A percentile compares a stretch with the other conserved stretches of the same genome.
These are phyloP conservation scores for Vachellia pachyceras DNA, from an alignment of 306 rosid genomes.

Conservation along the genomic window DNA sequence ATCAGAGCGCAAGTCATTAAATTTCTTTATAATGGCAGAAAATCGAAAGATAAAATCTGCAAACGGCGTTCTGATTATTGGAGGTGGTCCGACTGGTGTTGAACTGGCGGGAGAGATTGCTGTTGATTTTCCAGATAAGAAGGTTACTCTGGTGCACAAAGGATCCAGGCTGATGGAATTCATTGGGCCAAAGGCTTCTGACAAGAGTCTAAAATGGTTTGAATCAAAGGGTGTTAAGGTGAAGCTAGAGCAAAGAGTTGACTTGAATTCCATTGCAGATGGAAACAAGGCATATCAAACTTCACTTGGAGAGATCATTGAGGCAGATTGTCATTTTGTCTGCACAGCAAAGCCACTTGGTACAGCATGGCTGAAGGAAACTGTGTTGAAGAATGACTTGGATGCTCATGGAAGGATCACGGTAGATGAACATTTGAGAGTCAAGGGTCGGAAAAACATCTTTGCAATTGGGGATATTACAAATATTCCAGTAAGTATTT, in stretches of 20 bases:
- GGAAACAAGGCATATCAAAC: slow-evolving; percentile 57
- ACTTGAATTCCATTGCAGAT: slow-evolving; percentile 44
- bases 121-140: slow-evolving; percentile 71
- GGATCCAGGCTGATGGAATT: slow-evolving; percentile 82
- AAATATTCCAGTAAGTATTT: slow-evolving; percentile 65
- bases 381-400: slow-evolving; percentile 52
- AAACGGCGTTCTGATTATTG: slow-evolving; percentile 70
- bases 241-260: slow-evolving; percentile 61
- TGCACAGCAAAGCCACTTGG: slow-evolving; percentile 67
- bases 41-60: slow-evolving; percentile 66
- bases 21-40: slow-evolving; percentile 51
- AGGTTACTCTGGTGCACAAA: slow-evolving; percentile 65
- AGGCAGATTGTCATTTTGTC: slow-evolving; percentile 71
- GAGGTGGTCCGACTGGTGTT: slow-evolving; percentile 95
- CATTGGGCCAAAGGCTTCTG: slow-evolving; percentile 72
- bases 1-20: slow-evolving; percentile 22
- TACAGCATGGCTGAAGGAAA: slow-evolving; percentile 76
- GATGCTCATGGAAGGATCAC: slow-evolving; percentile 64
- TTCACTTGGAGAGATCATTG: slow-evolving; percentile 61
- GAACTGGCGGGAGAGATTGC: slow-evolving; percentile 92
- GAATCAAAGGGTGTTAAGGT: slow-evolving; percentile 66
- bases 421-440: slow-evolving; percentile 73
- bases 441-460: slow-evolving; percentile 60
- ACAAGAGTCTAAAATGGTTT: slow-evolving; percentile 65
- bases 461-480: slow-evolving; percentile 92